Evolutionary conservation across 164 flowering plant genomes (phyloP).

Genomic region (Chimonanthus praecox): DNA sequence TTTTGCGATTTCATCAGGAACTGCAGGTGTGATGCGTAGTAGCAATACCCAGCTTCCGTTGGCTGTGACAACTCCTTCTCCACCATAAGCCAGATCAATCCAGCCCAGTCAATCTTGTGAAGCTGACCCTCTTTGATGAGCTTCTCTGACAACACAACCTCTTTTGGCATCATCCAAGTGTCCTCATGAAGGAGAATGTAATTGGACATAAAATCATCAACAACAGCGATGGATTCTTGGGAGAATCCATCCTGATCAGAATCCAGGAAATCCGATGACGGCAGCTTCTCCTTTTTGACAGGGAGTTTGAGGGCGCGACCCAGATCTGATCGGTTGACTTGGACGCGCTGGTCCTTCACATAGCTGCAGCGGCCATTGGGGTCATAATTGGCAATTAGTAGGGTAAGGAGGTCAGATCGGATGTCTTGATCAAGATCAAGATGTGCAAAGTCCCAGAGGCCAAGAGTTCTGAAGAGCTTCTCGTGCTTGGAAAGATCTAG

Average conservation of each 20-base stretch:
- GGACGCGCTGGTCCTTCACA: constrained; percentile 44
- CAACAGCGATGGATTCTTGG: constrained; percentile 26
- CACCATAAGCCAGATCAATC: constrained; percentile 83
- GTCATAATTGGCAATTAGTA: constrained; percentile 46
- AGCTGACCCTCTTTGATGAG: constrained; percentile 58
- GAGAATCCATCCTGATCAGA: constrained; percentile 20
- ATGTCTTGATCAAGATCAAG: constrained; percentile 50
- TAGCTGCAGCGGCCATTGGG: constrained; percentile 23
- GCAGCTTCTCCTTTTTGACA: constrained; percentile 37
- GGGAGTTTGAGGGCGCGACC: constrained; percentile 75
- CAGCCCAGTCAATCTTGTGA: constrained; percentile 76
- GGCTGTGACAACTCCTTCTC: constrained; percentile 68
- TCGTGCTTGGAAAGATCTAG: constrained; percentile 58
- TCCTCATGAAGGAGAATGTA: constrained; percentile 75
- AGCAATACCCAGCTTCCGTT: constrained; percentile 27
- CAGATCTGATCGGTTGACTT: constrained; percentile 56
- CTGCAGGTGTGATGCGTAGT: constrained; percentile 77
- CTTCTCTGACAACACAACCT: constrained; percentile 39
- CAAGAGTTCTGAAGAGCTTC: constrained; percentile 43
- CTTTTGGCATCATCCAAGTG: constrained; percentile 61
- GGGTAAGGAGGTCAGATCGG: constrained; percentile 49
- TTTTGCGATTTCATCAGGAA: constrained; percentile 55
- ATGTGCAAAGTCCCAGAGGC: constrained; percentile 81
- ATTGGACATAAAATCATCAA: constrained; percentile 57
- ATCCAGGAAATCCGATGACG: constrained; percentile 17